Evolutionary conservation across 768 basidiomycete species (phyloP).

Genomic region (Panaeolus papilionaceus): DNA sequence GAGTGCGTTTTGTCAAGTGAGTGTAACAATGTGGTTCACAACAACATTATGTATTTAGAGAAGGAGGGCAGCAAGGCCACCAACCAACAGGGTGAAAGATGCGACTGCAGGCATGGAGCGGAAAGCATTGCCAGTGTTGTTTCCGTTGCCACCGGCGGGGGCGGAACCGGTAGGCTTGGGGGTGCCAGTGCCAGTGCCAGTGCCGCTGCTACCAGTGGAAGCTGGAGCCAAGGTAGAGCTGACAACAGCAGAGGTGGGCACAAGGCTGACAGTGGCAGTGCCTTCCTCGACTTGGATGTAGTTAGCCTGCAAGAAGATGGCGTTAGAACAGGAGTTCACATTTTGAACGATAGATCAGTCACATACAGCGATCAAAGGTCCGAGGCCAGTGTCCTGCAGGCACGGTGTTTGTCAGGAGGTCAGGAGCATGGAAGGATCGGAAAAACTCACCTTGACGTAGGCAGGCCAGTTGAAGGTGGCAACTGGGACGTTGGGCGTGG

Average conservation of each 20-base stretch:
- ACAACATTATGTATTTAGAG: neutral
- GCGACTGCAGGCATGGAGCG: slow-evolving; percentile 1
- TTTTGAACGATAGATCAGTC: neutral
- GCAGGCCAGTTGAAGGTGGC: slow-evolving; percentile 59
- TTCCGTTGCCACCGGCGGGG: neutral
- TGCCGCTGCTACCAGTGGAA: neutral
- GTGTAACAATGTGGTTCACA: neutral
- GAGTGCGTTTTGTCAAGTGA: slow-evolving; percentile 2
- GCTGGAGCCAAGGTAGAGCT: slow-evolving; percentile 56
- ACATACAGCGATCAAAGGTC: slow-evolving; percentile 63
- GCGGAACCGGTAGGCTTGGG: neutral
- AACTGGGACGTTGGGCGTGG: slow-evolving; percentile 55
- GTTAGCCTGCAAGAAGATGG: slow-evolving; percentile 49
- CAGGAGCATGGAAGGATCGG: neutral
- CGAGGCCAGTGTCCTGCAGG: slow-evolving; percentile 57
- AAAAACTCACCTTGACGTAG: slow-evolving; percentile 58
- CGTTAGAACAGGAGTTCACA: neutral
- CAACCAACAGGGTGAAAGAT: slow-evolving; percentile 10
- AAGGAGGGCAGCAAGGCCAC: slow-evolving; percentile 10
- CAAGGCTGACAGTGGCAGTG: slow-evolving; percentile 53
- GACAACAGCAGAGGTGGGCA: slow-evolving; percentile 67
- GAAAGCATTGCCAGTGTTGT: slow-evolving; percentile 10
- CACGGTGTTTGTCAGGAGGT: slow-evolving; percentile 14
- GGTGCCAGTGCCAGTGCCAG: neutral
- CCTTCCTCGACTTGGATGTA: slow-evolving; percentile 82